Evolutionary conservation across 495 filamentous ascomycete genomes (phyloP), one percentile per base, ranked within the genome.

Genomic region (Saxophila tyrrhenica): DNA sequence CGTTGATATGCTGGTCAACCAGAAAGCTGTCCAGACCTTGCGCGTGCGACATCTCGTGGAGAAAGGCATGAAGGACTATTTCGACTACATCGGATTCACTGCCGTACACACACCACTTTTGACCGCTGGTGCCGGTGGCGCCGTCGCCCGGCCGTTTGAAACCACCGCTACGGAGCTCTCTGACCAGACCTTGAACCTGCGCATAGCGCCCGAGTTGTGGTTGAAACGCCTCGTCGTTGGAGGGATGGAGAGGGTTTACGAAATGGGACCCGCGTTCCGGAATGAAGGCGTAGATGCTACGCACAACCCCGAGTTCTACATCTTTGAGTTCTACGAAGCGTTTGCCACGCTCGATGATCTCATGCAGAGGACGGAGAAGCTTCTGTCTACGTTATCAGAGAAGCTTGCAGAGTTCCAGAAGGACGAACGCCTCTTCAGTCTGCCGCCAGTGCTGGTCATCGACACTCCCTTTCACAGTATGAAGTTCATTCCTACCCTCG

Each of bases 291-390:
- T 96, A 39, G 92, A 98, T 69, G 78, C 82, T 22, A 94, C 86
- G 0, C 92, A 96, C 69, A 97, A 97, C 63, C 89, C 92, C 5
- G 92, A 98, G 67, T 98, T 96, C 71, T 89, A 85, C 22, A 96
- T 84, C 32, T 96, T 90, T 73, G 92, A 98, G 70, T 96, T 95
- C 75, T 98, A 98, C 68, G 78, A 83, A 49, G 81, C 87, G 13
- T 95, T 89, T 61, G 82, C 86, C 50, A 84, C 81, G 56, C 75
- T 96, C 0, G 74, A 81, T 38, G 81, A 88, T 32, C 72, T 98
- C 23, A 88, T 95, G 59, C 55, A 67, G 21, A 80, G 80, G 61
- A 94, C 87, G 32, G 86, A 91, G 63, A 66, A 70, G 1, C 67
- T 94, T 16, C 70, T 92, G 44, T 23, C 20, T 8, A 72, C 67